phyloP scores from a whole-genome alignment of 1,284 basidiomycete species.

The Laetiporus sulphureus region DNA sequence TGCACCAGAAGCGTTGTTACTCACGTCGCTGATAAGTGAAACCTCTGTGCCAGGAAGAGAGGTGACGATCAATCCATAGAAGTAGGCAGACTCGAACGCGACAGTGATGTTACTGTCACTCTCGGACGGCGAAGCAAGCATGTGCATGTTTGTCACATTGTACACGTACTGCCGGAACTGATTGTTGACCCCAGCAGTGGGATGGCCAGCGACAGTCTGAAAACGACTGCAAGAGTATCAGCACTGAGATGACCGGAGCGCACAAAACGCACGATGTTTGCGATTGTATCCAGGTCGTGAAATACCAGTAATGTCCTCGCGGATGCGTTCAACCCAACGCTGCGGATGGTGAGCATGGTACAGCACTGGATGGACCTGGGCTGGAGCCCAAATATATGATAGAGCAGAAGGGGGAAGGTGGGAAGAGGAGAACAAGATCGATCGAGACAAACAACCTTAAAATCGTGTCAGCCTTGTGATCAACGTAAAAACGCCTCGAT shows the following conservation, averaged over 20 bases:
- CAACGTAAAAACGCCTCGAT: too few relatives aligned
- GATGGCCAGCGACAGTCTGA: constrained; percentile 43
- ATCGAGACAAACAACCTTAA: too few relatives aligned
- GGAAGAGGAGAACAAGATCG: too few relatives aligned
- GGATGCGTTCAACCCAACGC: too few relatives aligned
- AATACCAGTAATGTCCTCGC: constrained; percentile 49
- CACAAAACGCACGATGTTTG: constrained; percentile 36
- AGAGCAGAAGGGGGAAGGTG: too few relatives aligned
- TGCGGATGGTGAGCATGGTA: too few relatives aligned
- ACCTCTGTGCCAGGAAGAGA: constrained; percentile 38
- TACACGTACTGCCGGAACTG: constrained; percentile 51
- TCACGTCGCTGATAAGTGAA: constrained; percentile 27
- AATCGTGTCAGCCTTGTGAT: too few relatives aligned
- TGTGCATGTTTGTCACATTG: constrained; percentile 42
- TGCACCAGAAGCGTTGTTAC: too few relatives aligned
- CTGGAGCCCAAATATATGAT: too few relatives aligned
- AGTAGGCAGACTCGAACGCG: constrained; percentile 45
- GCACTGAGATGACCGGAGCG: not conserved
- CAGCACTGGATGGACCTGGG: too few relatives aligned
- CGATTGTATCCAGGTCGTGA: constrained; percentile 53
- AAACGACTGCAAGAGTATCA: not conserved
- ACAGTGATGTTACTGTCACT: constrained; percentile 40
- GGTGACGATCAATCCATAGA: constrained; percentile 47
- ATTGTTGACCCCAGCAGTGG: constrained; percentile 52
- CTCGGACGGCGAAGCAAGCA: constrained; percentile 26